Evolutionary conservation across 164 flowering plant species (phyloP), one percentile per base, ranked within the genome.

Genomic region (Saururus chinensis): DNA sequence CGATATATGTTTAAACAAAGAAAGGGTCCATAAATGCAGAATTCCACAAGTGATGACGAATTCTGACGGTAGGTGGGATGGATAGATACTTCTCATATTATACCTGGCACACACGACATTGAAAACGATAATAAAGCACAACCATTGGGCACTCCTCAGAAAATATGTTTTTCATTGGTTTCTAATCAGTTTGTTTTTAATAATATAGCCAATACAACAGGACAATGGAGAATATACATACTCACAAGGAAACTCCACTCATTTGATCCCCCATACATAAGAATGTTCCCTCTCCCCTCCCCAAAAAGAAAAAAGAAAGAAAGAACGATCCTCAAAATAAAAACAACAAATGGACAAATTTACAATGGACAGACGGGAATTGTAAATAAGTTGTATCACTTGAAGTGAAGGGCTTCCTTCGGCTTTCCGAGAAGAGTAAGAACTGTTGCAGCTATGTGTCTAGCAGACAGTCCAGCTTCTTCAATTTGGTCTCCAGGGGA

Each of bases 391-490:
- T 48, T 26, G 59, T 13, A 52, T 81, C 67, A 78, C 51, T 71
- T 73, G 69, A 82, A 64, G 57, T 64, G 70, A 26, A 90, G 70
- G 41, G 90, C 95, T 67, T 84, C 87, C 68, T 75, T 77, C 23
- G 79, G 76, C 79, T 59, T 87, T 40, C 95, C 98, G 64, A 92
- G n/a, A 9, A 92, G 82, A 58, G 88, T 73, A 37, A 84, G 57
- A 6, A 89, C 88, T 10, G 98, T 89, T 21, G 87, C 86, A 24
- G 84, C 70, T 40, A 92, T 87, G 65, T 92, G 96, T 51, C 63
- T 73, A 4, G 96, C 69, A 40, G 92, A 71, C 8, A 92, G 83
- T n/a, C 98, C 98, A 23, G 92, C 92, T 76, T 75, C 88, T 69
- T 85, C 84, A 23, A 89, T 69, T 73, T 92, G 98, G 75, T 85